A percentile compares a stretch with the other conserved stretches of the same genome.
phyloP scores from a whole-genome alignment of 2,329 filamentous ascomycete genomes.

The Cercospora janseana region DNA sequence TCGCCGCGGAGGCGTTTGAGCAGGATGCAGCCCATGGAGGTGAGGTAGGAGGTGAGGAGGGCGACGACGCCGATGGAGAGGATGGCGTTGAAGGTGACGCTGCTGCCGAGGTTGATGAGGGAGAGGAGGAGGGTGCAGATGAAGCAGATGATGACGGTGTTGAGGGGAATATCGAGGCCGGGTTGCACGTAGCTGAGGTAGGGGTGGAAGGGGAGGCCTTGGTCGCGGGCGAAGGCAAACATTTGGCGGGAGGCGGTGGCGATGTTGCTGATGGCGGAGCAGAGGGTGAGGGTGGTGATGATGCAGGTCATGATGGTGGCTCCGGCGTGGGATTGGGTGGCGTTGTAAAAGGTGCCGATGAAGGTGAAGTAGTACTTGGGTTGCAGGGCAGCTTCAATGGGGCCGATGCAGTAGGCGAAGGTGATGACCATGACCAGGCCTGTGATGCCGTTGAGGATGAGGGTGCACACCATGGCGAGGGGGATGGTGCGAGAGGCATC shows the following conservation, averaged over 20 bases:
- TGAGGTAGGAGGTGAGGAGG: slow-evolving; percentile 33
- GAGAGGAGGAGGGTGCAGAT: slow-evolving; percentile 27
- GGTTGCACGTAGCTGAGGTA: slow-evolving; percentile 28
- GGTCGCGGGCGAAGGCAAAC: slow-evolving; percentile 46
- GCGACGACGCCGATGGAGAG: slow-evolving; percentile 41
- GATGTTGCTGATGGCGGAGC: slow-evolving; percentile 40
- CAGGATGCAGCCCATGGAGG: slow-evolving; percentile 31
- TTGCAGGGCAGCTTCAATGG: slow-evolving; percentile 35
- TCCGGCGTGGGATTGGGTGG: slow-evolving; percentile 37
- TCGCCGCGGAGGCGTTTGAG: slow-evolving; percentile 31
- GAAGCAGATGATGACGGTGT: slow-evolving; percentile 30
- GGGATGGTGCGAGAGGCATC: slow-evolving; percentile 38
- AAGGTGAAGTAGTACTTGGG: slow-evolving; percentile 30
- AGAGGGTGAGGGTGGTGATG: slow-evolving; percentile 42
- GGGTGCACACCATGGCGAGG: slow-evolving; percentile 43
- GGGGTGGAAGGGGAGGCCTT: slow-evolving; percentile 42
- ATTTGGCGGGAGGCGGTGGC: slow-evolving; percentile 45
- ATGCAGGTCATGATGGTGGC: slow-evolving; percentile 37
- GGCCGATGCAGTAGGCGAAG: slow-evolving; percentile 39
- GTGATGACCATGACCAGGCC: slow-evolving; percentile 45
- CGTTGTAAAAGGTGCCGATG: slow-evolving; percentile 40
- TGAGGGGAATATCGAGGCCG: slow-evolving; percentile 31
- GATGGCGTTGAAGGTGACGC: slow-evolving; percentile 45
- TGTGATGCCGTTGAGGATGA: slow-evolving; percentile 43
- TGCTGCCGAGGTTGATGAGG: slow-evolving; percentile 38